Conservation (phyloP, 106 monocot genomes). For the Dioscorea dumetorum region DNA sequence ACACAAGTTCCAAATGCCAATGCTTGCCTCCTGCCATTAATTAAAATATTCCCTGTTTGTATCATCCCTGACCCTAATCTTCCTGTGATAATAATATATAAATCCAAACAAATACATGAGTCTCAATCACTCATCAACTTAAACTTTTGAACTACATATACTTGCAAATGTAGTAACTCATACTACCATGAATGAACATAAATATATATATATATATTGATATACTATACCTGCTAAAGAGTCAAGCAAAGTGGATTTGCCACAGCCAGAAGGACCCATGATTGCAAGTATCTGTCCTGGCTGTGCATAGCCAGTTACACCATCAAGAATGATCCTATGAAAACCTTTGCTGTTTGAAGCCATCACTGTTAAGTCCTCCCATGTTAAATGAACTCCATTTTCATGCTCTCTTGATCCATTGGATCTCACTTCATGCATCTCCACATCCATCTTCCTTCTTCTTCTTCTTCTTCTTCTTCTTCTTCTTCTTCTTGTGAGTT, state of each 20-base stretch:
- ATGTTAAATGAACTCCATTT: slow-evolving; percentile 4
- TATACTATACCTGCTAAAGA: slow-evolving; percentile 1
- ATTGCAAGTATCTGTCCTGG: slow-evolving; percentile 21
- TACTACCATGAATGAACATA: no score
- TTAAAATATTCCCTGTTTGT: slow-evolving; percentile 41
- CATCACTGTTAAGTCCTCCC: slow-evolving; percentile 19
- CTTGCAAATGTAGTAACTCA: no score
- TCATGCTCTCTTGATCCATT: no score
- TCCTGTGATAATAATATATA: slow-evolving; percentile 27
- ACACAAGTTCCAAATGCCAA: slow-evolving; percentile 72
- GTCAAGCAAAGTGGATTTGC: slow-evolving; percentile 27
- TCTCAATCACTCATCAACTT: no score
- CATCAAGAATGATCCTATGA: neutral
- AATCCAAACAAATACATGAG: no score
- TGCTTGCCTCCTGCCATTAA: slow-evolving; percentile 46
- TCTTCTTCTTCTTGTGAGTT: no score
- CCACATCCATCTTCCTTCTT: no score
- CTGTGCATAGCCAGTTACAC: slow-evolving; percentile 18
- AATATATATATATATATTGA: no score
- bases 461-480: no score
- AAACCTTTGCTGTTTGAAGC: neutral
- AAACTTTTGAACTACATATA: no score
- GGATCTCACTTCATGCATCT: no score
- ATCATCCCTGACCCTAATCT: slow-evolving; percentile 37
- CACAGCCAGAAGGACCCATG: slow-evolving; percentile 36